Evolutionary conservation across 192 early-diverging fungal species (phyloP).

Genomic region (Podila clonocystis): DNA sequence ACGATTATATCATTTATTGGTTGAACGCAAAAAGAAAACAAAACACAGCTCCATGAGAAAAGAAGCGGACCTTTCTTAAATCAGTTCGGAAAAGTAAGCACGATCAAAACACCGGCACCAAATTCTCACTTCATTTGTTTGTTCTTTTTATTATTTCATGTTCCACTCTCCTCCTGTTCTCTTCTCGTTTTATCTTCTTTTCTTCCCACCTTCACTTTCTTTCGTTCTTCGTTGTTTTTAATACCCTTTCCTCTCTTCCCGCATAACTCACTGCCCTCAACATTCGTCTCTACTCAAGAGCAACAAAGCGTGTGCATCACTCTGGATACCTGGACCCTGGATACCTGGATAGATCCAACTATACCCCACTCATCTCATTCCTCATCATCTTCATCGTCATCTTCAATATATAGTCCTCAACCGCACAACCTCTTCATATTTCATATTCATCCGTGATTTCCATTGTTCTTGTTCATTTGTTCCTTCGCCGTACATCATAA

Average conservation of each 20-base stretch:
- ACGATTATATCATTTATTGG: too few species aligned
- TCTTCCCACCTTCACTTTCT: neutral
- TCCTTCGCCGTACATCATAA: neutral
- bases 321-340: neutral
- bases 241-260: neutral
- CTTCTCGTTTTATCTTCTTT: constrained; percentile 1
- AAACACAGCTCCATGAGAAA: too few species aligned
- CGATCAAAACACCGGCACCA: too few species aligned
- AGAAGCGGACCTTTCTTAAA: too few species aligned
- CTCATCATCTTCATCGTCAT: constrained; percentile 1
- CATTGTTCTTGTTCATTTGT: too few species aligned
- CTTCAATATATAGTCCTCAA: neutral
- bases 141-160: neutral
- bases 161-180: neutral
- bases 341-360: too few species aligned
- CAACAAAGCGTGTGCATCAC: neutral
- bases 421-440: neutral
- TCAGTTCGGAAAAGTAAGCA: too few species aligned
- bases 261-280: neutral
- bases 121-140: too few species aligned
- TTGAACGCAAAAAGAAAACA: too few species aligned
- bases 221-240: neutral
- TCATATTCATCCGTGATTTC: neutral
- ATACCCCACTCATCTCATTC: too few species aligned
- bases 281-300: neutral